Conservation (phyloP, 2,329 filamentous ascomycete genomes). For the Endocalyx cinctus region DNA sequence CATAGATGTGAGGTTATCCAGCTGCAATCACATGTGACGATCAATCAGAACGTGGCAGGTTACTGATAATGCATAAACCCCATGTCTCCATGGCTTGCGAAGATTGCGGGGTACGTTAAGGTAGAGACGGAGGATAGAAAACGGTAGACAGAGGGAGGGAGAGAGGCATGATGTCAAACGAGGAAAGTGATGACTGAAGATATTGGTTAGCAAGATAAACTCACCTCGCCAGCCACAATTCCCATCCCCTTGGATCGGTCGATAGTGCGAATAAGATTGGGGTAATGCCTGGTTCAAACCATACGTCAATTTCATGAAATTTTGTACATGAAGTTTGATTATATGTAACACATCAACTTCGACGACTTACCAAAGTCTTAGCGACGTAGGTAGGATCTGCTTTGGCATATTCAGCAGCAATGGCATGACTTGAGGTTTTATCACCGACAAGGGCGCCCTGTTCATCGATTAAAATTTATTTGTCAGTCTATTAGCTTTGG, state of each 20-base stretch:
- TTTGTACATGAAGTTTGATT: background rate
- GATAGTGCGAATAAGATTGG: constrained; percentile 80
- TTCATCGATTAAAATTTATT: constrained; percentile 20
- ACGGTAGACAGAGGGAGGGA: constrained; percentile 1
- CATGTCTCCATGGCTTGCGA: constrained; percentile 7
- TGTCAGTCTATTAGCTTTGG: constrained; percentile 3
- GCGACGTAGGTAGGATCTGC: constrained; percentile 79
- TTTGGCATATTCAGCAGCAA: constrained; percentile 82
- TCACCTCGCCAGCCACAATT: constrained; percentile 98
- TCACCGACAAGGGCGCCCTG: constrained; percentile 82
- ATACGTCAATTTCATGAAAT: constrained; percentile 13
- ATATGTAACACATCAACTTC: constrained; percentile 4
- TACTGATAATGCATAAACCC: constrained; percentile 10
- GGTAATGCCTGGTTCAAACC: constrained; percentile 61
- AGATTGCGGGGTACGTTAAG: constrained; percentile 20
- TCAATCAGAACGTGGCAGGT: constrained; percentile 11
- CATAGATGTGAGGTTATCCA: too few relatives aligned
- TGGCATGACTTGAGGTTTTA: constrained; percentile 69
- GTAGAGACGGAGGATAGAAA: too few relatives aligned
- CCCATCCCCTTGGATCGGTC: constrained; percentile 84
- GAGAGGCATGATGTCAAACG: constrained; percentile 3
- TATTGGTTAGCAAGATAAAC: constrained; percentile 27
- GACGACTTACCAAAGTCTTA: constrained; percentile 72
- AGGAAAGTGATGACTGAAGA: constrained; percentile 1
- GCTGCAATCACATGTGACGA: constrained; percentile 7